These are phyloP conservation scores for Picochlorum sp. DNA, from an alignment of 139 green algal genomes.

Conservation along the genomic window DNA sequence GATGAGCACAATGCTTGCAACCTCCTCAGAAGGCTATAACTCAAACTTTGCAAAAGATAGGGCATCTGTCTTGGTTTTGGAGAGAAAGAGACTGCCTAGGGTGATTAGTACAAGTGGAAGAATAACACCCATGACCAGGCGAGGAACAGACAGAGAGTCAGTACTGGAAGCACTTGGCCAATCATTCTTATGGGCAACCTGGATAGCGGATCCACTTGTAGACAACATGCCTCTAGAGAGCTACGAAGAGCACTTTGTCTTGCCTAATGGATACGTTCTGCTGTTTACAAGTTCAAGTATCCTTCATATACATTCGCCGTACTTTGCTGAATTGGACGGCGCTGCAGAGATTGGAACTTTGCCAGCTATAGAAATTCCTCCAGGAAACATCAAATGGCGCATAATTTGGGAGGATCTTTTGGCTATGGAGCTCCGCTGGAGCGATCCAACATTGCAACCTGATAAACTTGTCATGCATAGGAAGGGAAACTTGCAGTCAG, in stretches of 20 bases:
- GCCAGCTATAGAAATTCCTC: conserved; percentile 13
- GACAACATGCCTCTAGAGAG: conserved; percentile 10
- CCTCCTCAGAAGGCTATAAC: conserved; percentile 60
- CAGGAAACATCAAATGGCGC: conserved; percentile 26
- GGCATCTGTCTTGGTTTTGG: conserved; percentile 30
- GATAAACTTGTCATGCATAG: conserved; percentile 62
- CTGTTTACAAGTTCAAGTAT: conserved; percentile 62
- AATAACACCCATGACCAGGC: conserved; percentile 47
- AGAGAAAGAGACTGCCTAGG: conserved; percentile 47
- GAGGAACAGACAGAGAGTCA: conserved; percentile 10
- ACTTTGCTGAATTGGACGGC: conserved; percentile 50
- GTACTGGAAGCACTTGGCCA: conserved; percentile 52
- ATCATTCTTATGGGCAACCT: conserved; percentile 39
- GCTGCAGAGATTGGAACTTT: conserved; percentile 21
- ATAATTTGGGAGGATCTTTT: conserved; percentile 54
- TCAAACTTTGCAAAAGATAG: conserved; percentile 33
- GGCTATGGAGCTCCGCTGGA: conserved; percentile 35
- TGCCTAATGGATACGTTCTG: conserved; percentile 53
- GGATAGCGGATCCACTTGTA: conserved; percentile 5
- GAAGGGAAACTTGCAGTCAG: conserved; percentile 34
- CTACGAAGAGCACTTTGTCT: conserved; percentile 76
- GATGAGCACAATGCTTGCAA: conserved; percentile 65
- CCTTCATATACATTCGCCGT: conserved; percentile 52
- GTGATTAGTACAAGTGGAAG: conserved; percentile 64
- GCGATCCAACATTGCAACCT: conserved; percentile 15